A percentile compares a stretch with the other conserved stretches of the same genome.
Conservation (phyloP, 495 filamentous ascomycete genomes). For the Penicillium bovifimosum region DNA sequence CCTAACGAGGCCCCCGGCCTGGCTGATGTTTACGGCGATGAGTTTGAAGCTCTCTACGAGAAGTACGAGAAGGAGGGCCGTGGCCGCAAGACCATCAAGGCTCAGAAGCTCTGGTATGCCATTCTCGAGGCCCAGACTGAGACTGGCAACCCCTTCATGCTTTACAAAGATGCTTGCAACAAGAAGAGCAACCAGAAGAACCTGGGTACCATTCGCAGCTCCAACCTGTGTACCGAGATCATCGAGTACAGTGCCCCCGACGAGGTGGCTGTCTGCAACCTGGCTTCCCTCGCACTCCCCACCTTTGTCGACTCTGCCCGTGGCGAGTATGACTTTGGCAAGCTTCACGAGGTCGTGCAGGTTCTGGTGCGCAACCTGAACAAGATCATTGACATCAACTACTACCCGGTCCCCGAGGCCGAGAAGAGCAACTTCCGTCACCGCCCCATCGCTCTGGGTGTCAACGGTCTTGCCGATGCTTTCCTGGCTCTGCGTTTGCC, state of each 20-base stretch:
- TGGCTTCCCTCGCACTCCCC: slow-evolving; percentile 89
- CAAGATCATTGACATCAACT: slow-evolving; percentile 95
- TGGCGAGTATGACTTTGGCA: slow-evolving; percentile 86
- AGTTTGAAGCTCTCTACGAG: slow-evolving; percentile 93
- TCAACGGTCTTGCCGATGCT: slow-evolving; percentile 97
- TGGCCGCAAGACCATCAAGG: slow-evolving; percentile 85
- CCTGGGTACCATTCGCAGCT: slow-evolving; percentile 93
- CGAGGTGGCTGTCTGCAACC: slow-evolving; percentile 97
- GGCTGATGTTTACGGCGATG: slow-evolving; percentile 93
- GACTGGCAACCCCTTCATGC: slow-evolving; percentile 98
- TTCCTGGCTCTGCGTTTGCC: slow-evolving; percentile 96
- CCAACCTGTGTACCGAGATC: slow-evolving; percentile 98
- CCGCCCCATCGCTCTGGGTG: slow-evolving; percentile 89
- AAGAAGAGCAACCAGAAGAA: slow-evolving; percentile 99
- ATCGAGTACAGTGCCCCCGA: slow-evolving; percentile 95
- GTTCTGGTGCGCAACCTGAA: slow-evolving; percentile 90
- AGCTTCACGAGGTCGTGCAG: slow-evolving; percentile 86
- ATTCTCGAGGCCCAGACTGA: slow-evolving; percentile 97
- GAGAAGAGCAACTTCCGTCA: slow-evolving; percentile 91
- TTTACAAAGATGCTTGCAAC: slow-evolving; percentile 98
- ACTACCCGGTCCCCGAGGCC: slow-evolving; percentile 94
- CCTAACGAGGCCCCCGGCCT: slow-evolving; percentile 92
- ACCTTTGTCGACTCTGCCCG: slow-evolving; percentile 78
- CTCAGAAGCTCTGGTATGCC: slow-evolving; percentile 98
- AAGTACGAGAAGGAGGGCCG: slow-evolving; percentile 87